Percentiles rank a stretch among this genome's conserved stretches.
These are phyloP conservation scores for Pestalotiopsis sp. DNA, from an alignment of 2,329 filamentous ascomycete species.

Conservation along the genomic window DNA sequence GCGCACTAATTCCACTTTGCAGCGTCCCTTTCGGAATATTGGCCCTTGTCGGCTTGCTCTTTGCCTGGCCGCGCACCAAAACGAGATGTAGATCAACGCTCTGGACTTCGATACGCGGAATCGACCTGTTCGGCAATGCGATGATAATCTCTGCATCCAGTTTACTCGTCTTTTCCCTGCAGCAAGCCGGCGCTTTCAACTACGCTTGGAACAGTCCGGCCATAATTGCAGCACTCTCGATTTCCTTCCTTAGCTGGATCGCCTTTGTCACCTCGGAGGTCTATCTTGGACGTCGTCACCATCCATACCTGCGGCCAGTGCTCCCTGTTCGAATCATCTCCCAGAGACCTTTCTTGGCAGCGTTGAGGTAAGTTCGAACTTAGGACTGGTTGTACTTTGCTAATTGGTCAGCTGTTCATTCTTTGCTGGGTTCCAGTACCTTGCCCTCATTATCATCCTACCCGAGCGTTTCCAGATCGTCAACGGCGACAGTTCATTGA, in stretches of 20 bases:
- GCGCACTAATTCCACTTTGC: constrained; percentile 16
- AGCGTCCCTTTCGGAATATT: constrained; percentile 53
- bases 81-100: constrained; percentile 36
- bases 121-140: constrained; percentile 55
- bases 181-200: constrained; percentile 57
- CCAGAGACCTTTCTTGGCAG: constrained; percentile 52
- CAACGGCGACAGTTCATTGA: constrained; percentile 53
- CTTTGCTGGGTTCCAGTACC: constrained; percentile 59
- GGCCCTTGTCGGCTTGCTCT: constrained; percentile 49
- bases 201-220: constrained; percentile 53
- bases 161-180: constrained; percentile 57
- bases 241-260: constrained; percentile 50
- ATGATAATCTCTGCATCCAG: constrained; percentile 55
- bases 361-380: constrained; percentile 46
- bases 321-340: constrained; percentile 53
- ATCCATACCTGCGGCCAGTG: constrained; percentile 52
- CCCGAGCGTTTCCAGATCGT: constrained; percentile 65
- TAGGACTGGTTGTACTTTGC: neutral
- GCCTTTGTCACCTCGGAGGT: constrained; percentile 55
- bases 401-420: constrained; percentile 50
- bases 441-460: constrained; percentile 59
- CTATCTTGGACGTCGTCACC: constrained; percentile 39
- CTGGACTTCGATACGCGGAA: constrained; percentile 44
- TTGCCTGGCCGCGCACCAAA: constrained; percentile 45
- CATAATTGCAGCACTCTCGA: constrained; percentile 51